phyloP scores from a whole-genome alignment of 108 stramenopile genomes.

The Cyclotella choctawhatcheeana region DNA sequence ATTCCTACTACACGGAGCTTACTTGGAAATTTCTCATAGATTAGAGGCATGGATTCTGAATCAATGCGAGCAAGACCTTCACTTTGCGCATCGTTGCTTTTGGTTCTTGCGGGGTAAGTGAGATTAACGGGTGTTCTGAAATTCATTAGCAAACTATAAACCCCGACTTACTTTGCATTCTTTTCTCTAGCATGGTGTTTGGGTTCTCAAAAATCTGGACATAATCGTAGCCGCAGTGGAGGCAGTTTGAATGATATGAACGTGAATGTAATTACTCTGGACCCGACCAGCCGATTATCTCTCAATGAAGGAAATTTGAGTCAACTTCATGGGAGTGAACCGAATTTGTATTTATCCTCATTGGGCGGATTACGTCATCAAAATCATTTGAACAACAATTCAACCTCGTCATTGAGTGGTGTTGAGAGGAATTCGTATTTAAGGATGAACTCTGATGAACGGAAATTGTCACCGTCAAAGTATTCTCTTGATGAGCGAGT shows the following conservation, averaged over 20 bases:
- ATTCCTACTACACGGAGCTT: constrained; percentile 88
- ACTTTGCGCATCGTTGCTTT: constrained; percentile 88
- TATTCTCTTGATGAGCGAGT: constrained; percentile 75
- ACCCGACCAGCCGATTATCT: constrained; percentile 12
- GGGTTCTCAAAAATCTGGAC: constrained; percentile 37
- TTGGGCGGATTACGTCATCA: constrained; percentile 20
- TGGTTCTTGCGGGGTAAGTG: constrained; percentile 91
- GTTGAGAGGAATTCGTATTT: not conserved
- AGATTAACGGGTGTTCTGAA: too few relatives aligned
- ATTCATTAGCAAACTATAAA: too few relatives aligned
- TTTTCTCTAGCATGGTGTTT: constrained; percentile 88
- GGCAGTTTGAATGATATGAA: constrained; percentile 15
- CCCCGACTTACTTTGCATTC: too few relatives aligned
- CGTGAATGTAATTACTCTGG: not conserved
- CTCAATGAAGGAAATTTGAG: constrained; percentile 12
- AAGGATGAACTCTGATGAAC: constrained; percentile 13
- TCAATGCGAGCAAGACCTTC: constrained; percentile 66
- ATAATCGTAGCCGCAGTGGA: constrained; percentile 14
- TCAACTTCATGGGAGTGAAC: constrained; percentile 38
- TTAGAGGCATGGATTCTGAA: constrained; percentile 87
- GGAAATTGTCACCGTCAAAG: constrained; percentile 32
- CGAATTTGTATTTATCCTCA: constrained; percentile 40
- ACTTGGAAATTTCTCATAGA: constrained; percentile 59
- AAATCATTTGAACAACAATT: constrained; percentile 23
- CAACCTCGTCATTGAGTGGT: constrained; percentile 3